Evolutionary conservation across 495 filamentous ascomycete species (phyloP).

Genomic region (Trichoderma erinaceum): DNA sequence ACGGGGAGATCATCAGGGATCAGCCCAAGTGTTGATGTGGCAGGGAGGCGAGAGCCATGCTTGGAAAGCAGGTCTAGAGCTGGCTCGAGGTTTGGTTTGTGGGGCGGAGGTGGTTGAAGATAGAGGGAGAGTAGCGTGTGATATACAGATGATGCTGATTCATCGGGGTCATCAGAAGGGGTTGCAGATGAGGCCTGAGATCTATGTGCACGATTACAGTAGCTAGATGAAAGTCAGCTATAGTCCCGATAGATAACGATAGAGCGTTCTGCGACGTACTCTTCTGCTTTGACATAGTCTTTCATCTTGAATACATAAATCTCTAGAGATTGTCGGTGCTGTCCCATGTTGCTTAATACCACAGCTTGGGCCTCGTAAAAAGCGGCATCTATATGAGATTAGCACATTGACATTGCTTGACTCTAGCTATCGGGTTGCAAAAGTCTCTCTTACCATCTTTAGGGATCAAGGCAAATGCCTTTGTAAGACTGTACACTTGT

Average conservation of each 20-base stretch:
- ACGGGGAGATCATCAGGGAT: constrained; percentile 78
- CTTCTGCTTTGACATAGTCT: constrained; percentile 85
- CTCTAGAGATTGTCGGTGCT: constrained; percentile 86
- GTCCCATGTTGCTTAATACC: constrained; percentile 90
- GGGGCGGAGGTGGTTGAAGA: constrained; percentile 69
- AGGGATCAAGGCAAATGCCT: constrained; percentile 68
- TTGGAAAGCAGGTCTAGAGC: constrained; percentile 82
- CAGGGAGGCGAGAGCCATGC: constrained; percentile 87
- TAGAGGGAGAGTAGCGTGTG: constrained; percentile 87
- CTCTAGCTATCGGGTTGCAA: neutral
- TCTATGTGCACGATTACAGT: constrained; percentile 80
- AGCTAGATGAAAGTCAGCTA: constrained; percentile 43
- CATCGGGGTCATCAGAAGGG: constrained; percentile 43
- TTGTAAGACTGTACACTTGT: constrained; percentile 66
- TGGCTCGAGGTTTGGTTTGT: constrained; percentile 66
- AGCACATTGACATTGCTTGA: neutral
- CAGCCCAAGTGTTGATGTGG: constrained; percentile 72
- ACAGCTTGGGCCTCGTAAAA: constrained; percentile 91
- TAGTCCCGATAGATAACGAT: neutral
- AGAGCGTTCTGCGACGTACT: constrained; percentile 46
- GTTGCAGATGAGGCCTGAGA: constrained; percentile 42
- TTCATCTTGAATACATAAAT: constrained; percentile 94
- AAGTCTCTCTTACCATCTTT: constrained; percentile 57
- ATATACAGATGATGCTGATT: constrained; percentile 69
- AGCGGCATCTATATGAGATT: constrained; percentile 53